Conservation (phyloP, 2,329 filamentous ascomycete species). For the Plenodomus biglobosus region DNA sequence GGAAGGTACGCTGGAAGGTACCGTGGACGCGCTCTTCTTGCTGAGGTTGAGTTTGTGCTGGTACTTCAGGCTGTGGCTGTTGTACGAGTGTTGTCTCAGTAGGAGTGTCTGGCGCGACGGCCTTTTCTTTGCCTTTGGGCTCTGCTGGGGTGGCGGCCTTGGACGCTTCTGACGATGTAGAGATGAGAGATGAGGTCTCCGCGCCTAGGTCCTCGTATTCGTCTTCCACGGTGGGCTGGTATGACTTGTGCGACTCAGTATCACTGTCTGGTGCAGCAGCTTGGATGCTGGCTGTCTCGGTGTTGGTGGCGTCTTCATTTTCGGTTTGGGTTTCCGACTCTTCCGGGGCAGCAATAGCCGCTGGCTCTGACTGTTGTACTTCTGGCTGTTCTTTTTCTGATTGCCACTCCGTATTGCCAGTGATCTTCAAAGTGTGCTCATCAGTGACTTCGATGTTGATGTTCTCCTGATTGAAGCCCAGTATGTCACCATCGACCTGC, state of each 20-base stretch:
- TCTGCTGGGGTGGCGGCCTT: constrained; percentile 21
- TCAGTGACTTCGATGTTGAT: constrained; percentile 40
- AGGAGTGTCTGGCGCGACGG: constrained; percentile 14
- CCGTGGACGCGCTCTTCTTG: constrained; percentile 57
- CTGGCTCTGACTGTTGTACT: constrained; percentile 7
- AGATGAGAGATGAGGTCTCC: constrained; percentile 33
- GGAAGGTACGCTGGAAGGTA: constrained; percentile 68
- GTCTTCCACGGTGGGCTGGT: constrained; percentile 42
- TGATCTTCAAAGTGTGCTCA: constrained; percentile 37
- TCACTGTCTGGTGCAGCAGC: constrained; percentile 29
- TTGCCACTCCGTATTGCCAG: constrained; percentile 34
- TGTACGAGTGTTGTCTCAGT: constrained; percentile 19
- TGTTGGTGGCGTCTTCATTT: constrained; percentile 4
- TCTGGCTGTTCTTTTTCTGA: constrained; percentile 15
- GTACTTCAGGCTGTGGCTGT: constrained; percentile 21
- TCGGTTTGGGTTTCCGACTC: constrained; percentile 17
- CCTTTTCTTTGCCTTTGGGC: constrained; percentile 35
- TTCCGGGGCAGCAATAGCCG: constrained; percentile 24
- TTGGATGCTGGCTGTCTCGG: constrained; percentile 12
- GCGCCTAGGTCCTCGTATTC: constrained; percentile 41
- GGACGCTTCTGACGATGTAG: constrained; percentile 15
- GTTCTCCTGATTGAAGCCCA: constrained; percentile 40
- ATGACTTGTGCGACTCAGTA: constrained; percentile 36
- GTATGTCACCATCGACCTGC: constrained; percentile 36
- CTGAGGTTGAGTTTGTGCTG: constrained; percentile 11